Percentiles rank a stretch among this genome's conserved stretches.
Evolutionary conservation across 495 filamentous ascomycete genomes (phyloP).

Genomic region (Daldinia grandis): DNA sequence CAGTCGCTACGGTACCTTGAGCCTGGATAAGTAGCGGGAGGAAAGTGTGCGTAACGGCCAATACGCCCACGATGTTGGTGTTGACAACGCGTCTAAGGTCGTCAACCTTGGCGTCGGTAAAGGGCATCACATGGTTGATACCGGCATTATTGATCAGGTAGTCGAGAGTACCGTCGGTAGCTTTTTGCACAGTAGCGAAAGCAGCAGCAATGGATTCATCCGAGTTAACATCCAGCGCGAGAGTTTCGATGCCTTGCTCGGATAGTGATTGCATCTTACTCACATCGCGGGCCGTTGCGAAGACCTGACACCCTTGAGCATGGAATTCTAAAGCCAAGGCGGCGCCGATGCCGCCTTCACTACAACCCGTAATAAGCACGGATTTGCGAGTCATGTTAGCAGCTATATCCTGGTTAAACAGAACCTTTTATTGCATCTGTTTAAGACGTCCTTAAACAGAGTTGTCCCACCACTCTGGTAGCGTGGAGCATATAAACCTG

Average conservation of each 20-base stretch:
- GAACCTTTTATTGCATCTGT: not conserved
- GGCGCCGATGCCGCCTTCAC: constrained; percentile 62
- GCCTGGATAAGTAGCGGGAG: constrained; percentile 58
- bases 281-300: constrained; percentile 62
- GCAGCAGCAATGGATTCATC: constrained; percentile 50
- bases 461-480: not conserved
- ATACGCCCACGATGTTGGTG: constrained; percentile 61
- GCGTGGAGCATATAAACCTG: not conserved
- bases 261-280: constrained; percentile 51
- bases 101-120: constrained; percentile 58
- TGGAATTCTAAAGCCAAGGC: constrained; percentile 64
- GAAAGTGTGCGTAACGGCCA: constrained; percentile 65
- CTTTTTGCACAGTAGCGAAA: constrained; percentile 35
- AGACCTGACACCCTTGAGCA: constrained; percentile 59
- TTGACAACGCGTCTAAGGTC: constrained; percentile 58
- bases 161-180: constrained; percentile 48
- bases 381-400: constrained; percentile 39
- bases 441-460: not conserved
- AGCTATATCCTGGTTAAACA: not conserved
- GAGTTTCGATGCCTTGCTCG: constrained; percentile 53
- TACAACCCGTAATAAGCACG: constrained; percentile 60
- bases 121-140: constrained; percentile 51
- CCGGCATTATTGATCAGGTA: constrained; percentile 67
- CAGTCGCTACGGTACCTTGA: constrained; percentile 58
- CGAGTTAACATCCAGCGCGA: constrained; percentile 60